Evolutionary conservation across 495 filamentous ascomycete genomes (phyloP).

Genomic region (Pseudotulostoma volvatum): DNA sequence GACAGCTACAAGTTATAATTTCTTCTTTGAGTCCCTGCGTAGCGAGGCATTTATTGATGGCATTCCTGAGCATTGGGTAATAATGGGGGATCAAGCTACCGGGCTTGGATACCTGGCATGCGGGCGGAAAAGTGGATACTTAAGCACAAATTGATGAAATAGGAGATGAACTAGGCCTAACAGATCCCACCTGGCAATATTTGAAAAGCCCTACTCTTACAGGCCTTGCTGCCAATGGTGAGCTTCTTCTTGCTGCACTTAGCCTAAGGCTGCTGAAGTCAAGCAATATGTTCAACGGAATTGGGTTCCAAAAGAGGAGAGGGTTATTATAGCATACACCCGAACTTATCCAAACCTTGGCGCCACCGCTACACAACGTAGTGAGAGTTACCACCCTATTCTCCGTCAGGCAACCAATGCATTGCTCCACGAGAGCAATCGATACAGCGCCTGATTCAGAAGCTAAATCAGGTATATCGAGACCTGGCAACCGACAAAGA

Average conservation of each 20-base stretch:
- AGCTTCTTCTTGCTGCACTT: neutral
- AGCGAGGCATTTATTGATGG: neutral
- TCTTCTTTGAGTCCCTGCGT: constrained; percentile 1
- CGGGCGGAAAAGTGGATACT: neutral
- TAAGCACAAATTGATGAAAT: neutral
- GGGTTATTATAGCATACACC: neutral
- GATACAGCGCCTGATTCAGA: neutral
- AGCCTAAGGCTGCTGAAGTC: neutral
- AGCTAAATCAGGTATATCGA: neutral
- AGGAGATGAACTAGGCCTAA: neutral
- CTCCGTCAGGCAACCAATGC: neutral
- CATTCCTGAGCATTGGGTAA: neutral
- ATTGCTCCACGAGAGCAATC: neutral
- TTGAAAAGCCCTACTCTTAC: neutral
- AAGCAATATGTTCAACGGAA: neutral
- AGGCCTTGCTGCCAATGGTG: neutral
- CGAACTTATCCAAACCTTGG: neutral
- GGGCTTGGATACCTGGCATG: neutral
- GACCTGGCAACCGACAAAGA: neutral
- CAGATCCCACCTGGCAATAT: neutral
- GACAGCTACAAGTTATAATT: neutral
- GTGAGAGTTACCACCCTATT: neutral
- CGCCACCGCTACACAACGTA: neutral
- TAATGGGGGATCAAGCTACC: neutral
- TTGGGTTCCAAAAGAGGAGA: constrained; percentile 1